A percentile compares a stretch with the other conserved stretches of the same genome.
Conservation (phyloP, 1,284 basidiomycete genomes). For the Melampsora larici-populina region DNA sequence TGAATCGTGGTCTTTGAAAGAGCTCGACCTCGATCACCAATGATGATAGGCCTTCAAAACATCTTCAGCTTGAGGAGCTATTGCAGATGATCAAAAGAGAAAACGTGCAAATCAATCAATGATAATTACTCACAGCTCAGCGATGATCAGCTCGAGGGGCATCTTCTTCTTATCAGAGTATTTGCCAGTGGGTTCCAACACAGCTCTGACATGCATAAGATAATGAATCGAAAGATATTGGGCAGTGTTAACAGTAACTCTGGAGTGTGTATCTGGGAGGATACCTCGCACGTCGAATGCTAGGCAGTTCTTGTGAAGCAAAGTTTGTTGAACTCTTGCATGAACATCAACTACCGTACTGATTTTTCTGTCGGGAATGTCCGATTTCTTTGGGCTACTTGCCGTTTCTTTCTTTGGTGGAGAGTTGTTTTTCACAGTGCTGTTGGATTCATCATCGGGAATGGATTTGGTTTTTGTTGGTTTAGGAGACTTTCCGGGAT, state of each 20-base stretch:
- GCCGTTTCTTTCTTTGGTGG: background rate
- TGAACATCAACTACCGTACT: background rate
- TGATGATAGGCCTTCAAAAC: background rate
- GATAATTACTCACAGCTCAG: background rate
- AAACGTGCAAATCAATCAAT: background rate
- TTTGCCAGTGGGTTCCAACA: conserved; percentile 20
- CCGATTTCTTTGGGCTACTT: background rate
- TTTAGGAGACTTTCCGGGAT: background rate
- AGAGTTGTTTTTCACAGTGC: background rate
- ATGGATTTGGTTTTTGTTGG: background rate
- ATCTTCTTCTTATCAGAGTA: background rate
- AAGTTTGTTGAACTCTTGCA: conserved; percentile 10
- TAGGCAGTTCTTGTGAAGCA: conserved; percentile 4
- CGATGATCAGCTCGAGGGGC: conserved; percentile 4
- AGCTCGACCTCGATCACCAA: conserved; percentile 8
- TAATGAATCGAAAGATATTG: conserved; percentile 19
- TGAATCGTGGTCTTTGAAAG: background rate
- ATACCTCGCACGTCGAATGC: conserved; percentile 4
- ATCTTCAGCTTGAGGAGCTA: background rate
- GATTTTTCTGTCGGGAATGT: background rate
- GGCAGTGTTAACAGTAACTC: conserved; percentile 11
- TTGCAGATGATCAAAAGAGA: background rate
- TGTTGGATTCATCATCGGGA: background rate
- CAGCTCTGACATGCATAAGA: conserved; percentile 1
- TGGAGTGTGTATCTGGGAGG: conserved; percentile 4